Percentiles rank a stretch among this genome's conserved stretches.
These are phyloP conservation scores for Pleurotus sapidus DNA, from an alignment of 768 basidiomycete genomes.

Conservation along the genomic window DNA sequence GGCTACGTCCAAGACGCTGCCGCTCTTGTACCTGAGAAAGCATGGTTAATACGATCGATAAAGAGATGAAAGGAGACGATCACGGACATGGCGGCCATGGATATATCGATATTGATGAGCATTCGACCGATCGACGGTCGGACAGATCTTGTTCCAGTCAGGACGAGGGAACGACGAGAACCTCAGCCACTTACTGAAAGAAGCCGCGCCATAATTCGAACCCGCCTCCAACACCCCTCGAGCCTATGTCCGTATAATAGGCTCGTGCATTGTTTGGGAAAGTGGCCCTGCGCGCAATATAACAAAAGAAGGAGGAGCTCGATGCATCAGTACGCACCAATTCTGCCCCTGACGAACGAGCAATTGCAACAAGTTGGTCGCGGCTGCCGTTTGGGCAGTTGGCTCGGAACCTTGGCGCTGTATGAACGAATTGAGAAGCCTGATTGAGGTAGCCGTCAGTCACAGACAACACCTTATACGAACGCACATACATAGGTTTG, in stretches of 20 bases:
- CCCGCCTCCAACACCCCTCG: constrained; percentile 17
- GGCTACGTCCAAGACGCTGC: constrained; percentile 27
- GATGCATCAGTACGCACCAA: constrained; percentile 26
- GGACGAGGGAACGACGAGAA: neutral
- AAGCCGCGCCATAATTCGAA: constrained; percentile 47
- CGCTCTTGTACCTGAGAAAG: constrained; percentile 24
- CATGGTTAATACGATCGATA: neutral
- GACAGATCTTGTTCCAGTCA: constrained; percentile 33
- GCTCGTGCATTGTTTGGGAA: constrained; percentile 44
- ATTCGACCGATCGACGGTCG: constrained; percentile 38
- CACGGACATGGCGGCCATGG: constrained; percentile 42
- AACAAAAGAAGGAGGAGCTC: neutral
- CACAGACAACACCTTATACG: neutral
- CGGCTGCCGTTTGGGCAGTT: constrained; percentile 27
- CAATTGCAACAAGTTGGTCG: constrained; percentile 46
- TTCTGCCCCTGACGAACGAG: constrained; percentile 47
- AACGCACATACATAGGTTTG: constrained; percentile 27
- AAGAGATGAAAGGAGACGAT: neutral
- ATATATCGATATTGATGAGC: constrained; percentile 45
- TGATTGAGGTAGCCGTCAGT: constrained; percentile 10
- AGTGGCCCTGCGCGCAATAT: constrained; percentile 22
- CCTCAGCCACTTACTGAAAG: constrained; percentile 39
- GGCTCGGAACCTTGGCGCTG: neutral
- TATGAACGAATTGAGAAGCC: constrained; percentile 25
- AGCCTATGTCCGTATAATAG: constrained; percentile 37